These are phyloP conservation scores for Aureobasidium zeae DNA, from an alignment of 2,329 filamentous ascomycete species.

Conservation along the genomic window DNA sequence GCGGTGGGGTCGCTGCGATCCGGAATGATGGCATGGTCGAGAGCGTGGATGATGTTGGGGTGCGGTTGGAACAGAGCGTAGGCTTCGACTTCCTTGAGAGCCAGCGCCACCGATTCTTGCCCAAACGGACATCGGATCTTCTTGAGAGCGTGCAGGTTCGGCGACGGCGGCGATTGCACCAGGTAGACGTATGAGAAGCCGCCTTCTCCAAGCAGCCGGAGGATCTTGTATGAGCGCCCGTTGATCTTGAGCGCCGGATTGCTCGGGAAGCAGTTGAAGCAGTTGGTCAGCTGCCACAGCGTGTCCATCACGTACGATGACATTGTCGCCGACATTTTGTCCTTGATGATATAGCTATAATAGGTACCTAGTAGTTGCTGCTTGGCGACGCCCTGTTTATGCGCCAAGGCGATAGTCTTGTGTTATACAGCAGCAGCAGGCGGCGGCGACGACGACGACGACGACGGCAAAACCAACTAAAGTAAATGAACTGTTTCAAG, in stretches of 20 bases:
- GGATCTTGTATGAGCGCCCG: conserved; percentile 86
- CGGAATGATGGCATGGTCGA: conserved; percentile 73
- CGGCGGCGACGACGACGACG: no score
- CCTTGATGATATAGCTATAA: no score
- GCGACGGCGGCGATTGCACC: conserved; percentile 78
- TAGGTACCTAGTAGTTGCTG: no score
- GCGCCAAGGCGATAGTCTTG: no score
- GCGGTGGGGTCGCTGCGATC: conserved; percentile 57
- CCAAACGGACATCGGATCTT: conserved; percentile 99
- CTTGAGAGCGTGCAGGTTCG: conserved; percentile 86
- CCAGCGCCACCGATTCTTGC: conserved; percentile 87
- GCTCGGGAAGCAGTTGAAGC: conserved; percentile 91
- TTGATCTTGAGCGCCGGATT: conserved; percentile 95
- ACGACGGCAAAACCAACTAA: no score
- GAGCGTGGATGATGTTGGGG: conserved; percentile 74
- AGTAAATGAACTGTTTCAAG: no score
- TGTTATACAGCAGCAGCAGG: no score
- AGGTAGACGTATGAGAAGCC: conserved; percentile 99
- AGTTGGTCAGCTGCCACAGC: conserved; percentile 85
- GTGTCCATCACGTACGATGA: conserved; percentile 68
- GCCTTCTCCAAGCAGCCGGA: conserved; percentile 87
- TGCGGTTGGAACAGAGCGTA: conserved; percentile 81
- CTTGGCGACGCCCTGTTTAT: no score
- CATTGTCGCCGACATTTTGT: conserved; percentile 19
- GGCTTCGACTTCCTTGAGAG: conserved; percentile 93